Conservation (phyloP, 1,139 yeast species). For the Yamadazyma blattariae region DNA sequence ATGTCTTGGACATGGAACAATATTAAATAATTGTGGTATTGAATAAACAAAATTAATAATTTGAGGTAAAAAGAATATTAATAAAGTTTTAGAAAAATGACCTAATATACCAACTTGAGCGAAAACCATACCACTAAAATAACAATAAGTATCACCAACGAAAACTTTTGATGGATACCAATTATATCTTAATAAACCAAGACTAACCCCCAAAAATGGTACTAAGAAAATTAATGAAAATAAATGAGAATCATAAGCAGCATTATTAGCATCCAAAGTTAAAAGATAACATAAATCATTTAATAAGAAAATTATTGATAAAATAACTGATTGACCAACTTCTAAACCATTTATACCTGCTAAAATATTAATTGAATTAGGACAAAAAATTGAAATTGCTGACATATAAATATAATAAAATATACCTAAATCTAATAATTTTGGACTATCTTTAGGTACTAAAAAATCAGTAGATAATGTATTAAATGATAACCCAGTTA, state of each 20-base stretch:
- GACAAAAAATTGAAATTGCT: slow-evolving; percentile 86
- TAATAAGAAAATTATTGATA: slow-evolving; percentile 64
- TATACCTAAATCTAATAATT: slow-evolving; percentile 71
- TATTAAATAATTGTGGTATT: slow-evolving; percentile 79
- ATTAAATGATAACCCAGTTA: slow-evolving; percentile 39
- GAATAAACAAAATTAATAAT: slow-evolving; percentile 86
- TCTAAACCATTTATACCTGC: slow-evolving; percentile 97
- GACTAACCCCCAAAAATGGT: slow-evolving; percentile 85
- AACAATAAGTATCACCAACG: slow-evolving; percentile 98
- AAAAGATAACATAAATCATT: slow-evolving; percentile 76
- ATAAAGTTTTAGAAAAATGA: slow-evolving; percentile 89
- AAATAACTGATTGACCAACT: slow-evolving; percentile 87
- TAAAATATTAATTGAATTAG: slow-evolving; percentile 92
- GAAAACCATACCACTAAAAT: slow-evolving; percentile 97
- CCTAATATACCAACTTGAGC: slow-evolving; percentile 96
- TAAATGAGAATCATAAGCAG: slow-evolving; percentile 79
- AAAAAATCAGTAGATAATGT: slow-evolving; percentile 35
- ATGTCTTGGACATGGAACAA: slow-evolving; percentile 95
- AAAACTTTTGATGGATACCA: slow-evolving; percentile 91
- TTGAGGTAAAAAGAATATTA: slow-evolving; percentile 86
- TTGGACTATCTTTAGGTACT: slow-evolving; percentile 28
- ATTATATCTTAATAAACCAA: slow-evolving; percentile 73
- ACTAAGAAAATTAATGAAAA: slow-evolving; percentile 75
- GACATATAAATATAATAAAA: slow-evolving; percentile 89
- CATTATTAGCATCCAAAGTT: slow-evolving; percentile 36